phyloP scores from a whole-genome alignment of 1,284 basidiomycete species.

The Xerocomus minutiporus region DNA sequence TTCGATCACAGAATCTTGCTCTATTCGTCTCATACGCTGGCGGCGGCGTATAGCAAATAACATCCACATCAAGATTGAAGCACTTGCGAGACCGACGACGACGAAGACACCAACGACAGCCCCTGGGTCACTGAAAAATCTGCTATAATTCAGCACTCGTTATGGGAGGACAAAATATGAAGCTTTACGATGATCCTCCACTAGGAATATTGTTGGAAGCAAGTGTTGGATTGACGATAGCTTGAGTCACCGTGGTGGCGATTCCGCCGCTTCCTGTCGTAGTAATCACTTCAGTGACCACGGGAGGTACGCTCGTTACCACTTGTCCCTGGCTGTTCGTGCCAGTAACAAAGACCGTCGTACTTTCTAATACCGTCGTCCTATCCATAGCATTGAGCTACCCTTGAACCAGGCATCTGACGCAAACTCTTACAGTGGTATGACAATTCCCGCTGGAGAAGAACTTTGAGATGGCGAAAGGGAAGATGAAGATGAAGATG shows the following conservation, averaged over 20 bases:
- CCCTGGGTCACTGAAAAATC: slow-evolving; percentile 71
- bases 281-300: slow-evolving; percentile 53
- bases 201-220: slow-evolving; percentile 41
- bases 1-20: slow-evolving; percentile 62
- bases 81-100: slow-evolving; percentile 66
- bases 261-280: slow-evolving; percentile 51
- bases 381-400: slow-evolving; percentile 35
- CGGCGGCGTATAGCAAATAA: slow-evolving; percentile 66
- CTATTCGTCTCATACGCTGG: slow-evolving; percentile 51
- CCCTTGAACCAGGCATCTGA: slow-evolving; percentile 6
- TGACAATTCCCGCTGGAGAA: slow-evolving; percentile 14
- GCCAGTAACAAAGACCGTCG: slow-evolving; percentile 48
- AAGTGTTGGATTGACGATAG: slow-evolving; percentile 62
- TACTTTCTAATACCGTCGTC: slow-evolving; percentile 47
- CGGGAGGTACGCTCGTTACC: slow-evolving; percentile 47
- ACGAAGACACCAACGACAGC: slow-evolving; percentile 76
- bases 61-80: slow-evolving; percentile 65
- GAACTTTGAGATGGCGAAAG: slow-evolving; percentile 16
- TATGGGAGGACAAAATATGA: not conserved
- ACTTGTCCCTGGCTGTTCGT: slow-evolving; percentile 53
- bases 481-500: slow-evolving; percentile 14
- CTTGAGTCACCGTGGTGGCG: slow-evolving; percentile 53
- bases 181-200: slow-evolving; percentile 43
- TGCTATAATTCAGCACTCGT: slow-evolving; percentile 28
- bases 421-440: slow-evolving; percentile 24